These are phyloP conservation scores for Thielaviopsis cerberus DNA, from an alignment of 2,329 filamentous ascomycete species.

Conservation along the genomic window DNA sequence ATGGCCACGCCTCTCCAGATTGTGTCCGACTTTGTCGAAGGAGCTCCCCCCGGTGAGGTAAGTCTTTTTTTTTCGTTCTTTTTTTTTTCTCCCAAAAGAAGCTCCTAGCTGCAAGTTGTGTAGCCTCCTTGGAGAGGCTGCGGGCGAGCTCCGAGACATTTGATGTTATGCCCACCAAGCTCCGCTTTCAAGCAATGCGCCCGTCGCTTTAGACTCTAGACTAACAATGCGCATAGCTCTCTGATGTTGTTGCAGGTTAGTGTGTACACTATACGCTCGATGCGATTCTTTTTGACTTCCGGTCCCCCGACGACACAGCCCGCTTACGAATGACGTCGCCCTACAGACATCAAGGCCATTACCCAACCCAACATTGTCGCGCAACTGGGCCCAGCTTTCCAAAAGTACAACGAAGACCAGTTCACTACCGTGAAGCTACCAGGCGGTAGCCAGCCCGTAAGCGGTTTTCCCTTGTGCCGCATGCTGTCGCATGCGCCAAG, in stretches of 20 bases:
- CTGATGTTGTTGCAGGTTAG: slow-evolving; percentile 12
- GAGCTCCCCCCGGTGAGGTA: slow-evolving; percentile 11
- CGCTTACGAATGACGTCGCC: neutral
- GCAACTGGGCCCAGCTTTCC: slow-evolving; percentile 64
- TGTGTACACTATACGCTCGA: neutral
- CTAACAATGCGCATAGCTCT: slow-evolving; percentile 10
- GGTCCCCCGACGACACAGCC: neutral
- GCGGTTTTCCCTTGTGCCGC: slow-evolving; percentile 9
- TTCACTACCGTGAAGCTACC: slow-evolving; percentile 78
- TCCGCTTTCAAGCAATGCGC: neutral
- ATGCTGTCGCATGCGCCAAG: neutral
- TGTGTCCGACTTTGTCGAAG: slow-evolving; percentile 9
- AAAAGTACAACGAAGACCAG: slow-evolving; percentile 94
- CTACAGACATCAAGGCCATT: slow-evolving; percentile 70
- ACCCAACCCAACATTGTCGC: slow-evolving; percentile 49
- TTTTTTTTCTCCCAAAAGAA: neutral
- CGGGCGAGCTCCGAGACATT: neutral
- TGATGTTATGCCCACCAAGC: neutral
- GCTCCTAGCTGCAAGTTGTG: neutral
- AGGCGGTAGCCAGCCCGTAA: slow-evolving; percentile 48
- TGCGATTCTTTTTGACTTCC: neutral
- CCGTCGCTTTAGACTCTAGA: neutral
- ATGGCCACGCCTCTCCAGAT: slow-evolving; percentile 10
- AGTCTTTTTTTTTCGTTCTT: neutral
- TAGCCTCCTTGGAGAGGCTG: slow-evolving; percentile 5